Percentiles rank a stretch among this genome's conserved stretches.
These are phyloP conservation scores for Paraconiothyrium brasiliense DNA, from an alignment of 2,329 filamentous ascomycete genomes.

Conservation along the genomic window DNA sequence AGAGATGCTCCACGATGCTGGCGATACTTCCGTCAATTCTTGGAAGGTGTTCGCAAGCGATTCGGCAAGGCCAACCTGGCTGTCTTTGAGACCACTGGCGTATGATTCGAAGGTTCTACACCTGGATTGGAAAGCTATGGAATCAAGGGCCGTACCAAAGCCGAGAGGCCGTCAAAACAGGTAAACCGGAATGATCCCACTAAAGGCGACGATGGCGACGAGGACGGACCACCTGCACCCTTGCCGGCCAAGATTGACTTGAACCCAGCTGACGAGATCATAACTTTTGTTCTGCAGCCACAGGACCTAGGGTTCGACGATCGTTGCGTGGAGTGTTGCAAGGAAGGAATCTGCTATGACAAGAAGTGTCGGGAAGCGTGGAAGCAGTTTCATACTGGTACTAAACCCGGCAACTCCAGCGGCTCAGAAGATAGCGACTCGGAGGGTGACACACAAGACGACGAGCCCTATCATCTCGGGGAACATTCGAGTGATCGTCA, in stretches of 20 bases:
- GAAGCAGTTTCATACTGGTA: background rate
- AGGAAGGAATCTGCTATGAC: conserved; percentile 9
- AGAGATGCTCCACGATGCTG: background rate
- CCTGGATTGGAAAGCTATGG: conserved; percentile 15
- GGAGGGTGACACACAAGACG: background rate
- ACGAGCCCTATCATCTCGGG: background rate
- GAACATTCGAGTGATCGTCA: background rate
- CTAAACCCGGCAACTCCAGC: background rate
- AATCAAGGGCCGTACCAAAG: conserved; percentile 4
- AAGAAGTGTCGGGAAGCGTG: background rate
- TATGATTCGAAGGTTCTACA: conserved; percentile 20
- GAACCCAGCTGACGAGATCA: background rate
- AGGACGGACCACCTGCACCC: background rate
- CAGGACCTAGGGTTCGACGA: background rate
- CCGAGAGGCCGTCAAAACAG: background rate
- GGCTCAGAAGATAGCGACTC: conserved; percentile 8
- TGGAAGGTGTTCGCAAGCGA: conserved; percentile 24
- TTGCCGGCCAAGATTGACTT: background rate
- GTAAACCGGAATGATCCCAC: background rate
- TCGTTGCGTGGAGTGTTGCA: conserved; percentile 9
- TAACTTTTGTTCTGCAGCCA: conserved; percentile 11
- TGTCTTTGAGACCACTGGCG: conserved; percentile 23
- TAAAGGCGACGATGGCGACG: background rate
- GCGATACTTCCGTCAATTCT: background rate
- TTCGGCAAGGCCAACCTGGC: conserved; percentile 20